These are phyloP conservation scores for Pittosporum tobira DNA, from an alignment of 129 eudicot species.

Conservation along the genomic window DNA sequence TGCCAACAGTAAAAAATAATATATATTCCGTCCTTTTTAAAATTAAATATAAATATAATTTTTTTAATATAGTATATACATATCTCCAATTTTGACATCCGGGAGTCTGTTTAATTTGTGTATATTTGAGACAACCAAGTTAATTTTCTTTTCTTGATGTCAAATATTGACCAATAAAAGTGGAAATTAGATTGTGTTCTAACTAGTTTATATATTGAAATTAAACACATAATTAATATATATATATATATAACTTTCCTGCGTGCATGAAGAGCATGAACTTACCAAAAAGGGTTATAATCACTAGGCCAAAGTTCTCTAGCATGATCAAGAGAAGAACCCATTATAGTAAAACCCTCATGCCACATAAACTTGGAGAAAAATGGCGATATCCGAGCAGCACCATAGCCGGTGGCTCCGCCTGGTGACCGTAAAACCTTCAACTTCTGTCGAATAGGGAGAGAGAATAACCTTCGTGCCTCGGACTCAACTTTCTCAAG, in stretches of 20 bases:
- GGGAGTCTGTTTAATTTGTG: too few species aligned
- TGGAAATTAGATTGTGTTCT: too few species aligned
- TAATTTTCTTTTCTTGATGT: too few species aligned
- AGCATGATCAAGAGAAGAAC: constrained; percentile 54
- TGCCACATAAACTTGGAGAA: constrained; percentile 70
- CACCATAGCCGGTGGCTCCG: constrained; percentile 61
- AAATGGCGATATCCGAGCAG: constrained; percentile 42
- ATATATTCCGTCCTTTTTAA: too few species aligned
- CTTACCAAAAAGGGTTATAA: constrained; percentile 57
- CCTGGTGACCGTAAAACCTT: constrained; percentile 44
- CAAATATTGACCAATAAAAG: too few species aligned
- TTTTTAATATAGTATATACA: too few species aligned
- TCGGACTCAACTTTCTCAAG: constrained; percentile 40
- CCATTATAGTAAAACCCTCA: constrained; percentile 79
- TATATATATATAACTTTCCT: constrained; percentile 1
- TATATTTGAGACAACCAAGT: too few species aligned
- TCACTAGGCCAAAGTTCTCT: constrained; percentile 65
- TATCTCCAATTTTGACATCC: too few species aligned
- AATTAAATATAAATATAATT: too few species aligned
- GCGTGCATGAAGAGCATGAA: constrained; percentile 22
- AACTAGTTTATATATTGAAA: too few species aligned
- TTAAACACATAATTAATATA: background rate
- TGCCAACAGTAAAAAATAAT: too few species aligned
- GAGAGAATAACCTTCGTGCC: constrained; percentile 35
- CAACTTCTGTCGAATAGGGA: constrained; percentile 34